Percentiles rank a stretch among this genome's conserved stretches.
Evolutionary conservation across 1,284 basidiomycete species (phyloP).

Genomic region (Apiotrichum sp.): DNA sequence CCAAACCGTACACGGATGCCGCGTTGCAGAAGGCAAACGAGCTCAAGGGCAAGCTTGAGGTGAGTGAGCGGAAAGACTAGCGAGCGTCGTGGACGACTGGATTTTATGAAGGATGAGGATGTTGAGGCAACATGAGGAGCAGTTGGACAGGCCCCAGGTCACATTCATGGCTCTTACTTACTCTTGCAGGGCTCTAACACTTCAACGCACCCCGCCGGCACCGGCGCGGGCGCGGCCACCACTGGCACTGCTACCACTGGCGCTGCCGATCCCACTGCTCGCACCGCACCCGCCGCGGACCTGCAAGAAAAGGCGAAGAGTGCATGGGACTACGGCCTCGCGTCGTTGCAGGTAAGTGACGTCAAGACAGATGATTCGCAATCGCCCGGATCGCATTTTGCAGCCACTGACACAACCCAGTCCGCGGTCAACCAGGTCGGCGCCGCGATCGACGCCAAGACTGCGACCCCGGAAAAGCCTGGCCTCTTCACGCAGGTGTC

Average conservation of each 20-base stretch:
- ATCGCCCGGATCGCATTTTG: neutral
- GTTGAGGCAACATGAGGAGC: no score
- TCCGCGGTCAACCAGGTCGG: constrained; percentile 35
- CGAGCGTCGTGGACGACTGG: no score
- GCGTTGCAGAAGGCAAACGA: constrained; percentile 37
- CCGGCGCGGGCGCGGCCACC: neutral
- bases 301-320: constrained; percentile 29
- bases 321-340: constrained; percentile 29
- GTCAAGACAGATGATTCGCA: neutral
- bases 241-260: neutral
- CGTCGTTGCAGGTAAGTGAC: constrained; percentile 27
- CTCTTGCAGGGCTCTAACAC: no score
- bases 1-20: constrained; percentile 38
- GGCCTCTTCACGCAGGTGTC: constrained; percentile 40
- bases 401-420: constrained; percentile 15
- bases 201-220: no score
- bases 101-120: no score
- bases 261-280: neutral
- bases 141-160: no score
- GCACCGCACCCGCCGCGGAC: neutral
- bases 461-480: constrained; percentile 39
- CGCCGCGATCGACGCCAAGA: constrained; percentile 39
- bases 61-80: constrained; percentile 5
- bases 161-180: no score
- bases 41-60: constrained; percentile 38